These are phyloP conservation scores for Fistulifera pelliculosa DNA, from an alignment of 108 stramenopile genomes.

Conservation along the genomic window DNA sequence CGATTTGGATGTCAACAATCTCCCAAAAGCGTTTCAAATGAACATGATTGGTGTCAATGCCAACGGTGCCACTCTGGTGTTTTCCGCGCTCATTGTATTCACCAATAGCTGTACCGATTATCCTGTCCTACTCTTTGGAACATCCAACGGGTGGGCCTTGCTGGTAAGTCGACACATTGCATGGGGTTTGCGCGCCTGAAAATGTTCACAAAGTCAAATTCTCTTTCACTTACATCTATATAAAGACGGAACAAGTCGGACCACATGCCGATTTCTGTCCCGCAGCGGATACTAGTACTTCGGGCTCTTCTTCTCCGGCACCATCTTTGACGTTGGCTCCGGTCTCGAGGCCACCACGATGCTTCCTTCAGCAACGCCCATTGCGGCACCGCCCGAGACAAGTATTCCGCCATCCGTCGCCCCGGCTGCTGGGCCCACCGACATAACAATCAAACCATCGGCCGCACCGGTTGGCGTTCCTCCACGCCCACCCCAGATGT, in stretches of 20 bases:
- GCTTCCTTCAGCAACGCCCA: constrained; percentile 9
- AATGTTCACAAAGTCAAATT: constrained; percentile 2
- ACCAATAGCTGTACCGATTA: constrained; percentile 20
- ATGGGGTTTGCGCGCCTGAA: not conserved
- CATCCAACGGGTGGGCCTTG: constrained; percentile 22
- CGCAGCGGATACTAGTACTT: constrained; percentile 1
- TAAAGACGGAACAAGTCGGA: constrained; percentile 4
- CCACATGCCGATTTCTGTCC: constrained; percentile 10
- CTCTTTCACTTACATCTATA: constrained; percentile 4
- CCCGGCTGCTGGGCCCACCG: too few species aligned
- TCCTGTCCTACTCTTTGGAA: constrained; percentile 17
- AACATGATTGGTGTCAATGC: constrained; percentile 23
- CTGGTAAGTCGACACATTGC: constrained; percentile 16
- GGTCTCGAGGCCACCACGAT: constrained; percentile 4
- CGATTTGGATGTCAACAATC: constrained; percentile 2
- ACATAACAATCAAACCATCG: too few species aligned
- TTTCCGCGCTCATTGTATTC: constrained; percentile 20
- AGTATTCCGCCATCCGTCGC: not conserved
- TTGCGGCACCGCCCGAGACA: not conserved
- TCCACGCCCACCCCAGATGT: not conserved
- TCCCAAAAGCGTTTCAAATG: constrained; percentile 27
- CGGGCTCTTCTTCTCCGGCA: constrained; percentile 7
- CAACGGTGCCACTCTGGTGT: constrained; percentile 10
- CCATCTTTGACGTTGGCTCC: constrained; percentile 6
- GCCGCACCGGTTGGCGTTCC: not conserved